phyloP scores from a whole-genome alignment of 1,284 basidiomycete species.

The Papiliotrema fonsecae region DNA sequence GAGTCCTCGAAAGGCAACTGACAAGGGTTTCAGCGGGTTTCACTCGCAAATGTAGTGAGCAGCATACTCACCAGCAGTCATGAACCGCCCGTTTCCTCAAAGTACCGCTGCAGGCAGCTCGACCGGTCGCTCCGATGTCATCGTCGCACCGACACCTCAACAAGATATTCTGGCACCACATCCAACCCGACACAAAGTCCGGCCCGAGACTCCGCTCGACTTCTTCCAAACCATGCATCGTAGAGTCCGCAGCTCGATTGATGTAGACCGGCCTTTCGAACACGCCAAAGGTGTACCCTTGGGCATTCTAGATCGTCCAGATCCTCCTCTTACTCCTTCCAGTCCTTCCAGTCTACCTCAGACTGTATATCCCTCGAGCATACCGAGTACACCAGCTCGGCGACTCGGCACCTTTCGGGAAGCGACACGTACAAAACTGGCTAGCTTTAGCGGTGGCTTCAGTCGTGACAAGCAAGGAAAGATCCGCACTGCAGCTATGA shows the following conservation, averaged over 20 bases:
- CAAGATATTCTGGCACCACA: no score
- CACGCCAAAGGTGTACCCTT: neutral
- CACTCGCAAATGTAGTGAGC: no score
- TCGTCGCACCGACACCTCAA: no score
- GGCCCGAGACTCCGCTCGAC: neutral
- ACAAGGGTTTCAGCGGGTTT: no score
- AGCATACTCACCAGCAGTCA: no score
- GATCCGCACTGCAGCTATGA: neutral
- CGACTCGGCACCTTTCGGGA: neutral
- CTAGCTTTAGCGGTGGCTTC: neutral
- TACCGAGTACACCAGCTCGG: neutral
- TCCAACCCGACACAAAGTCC: no score
- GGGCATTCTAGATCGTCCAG: neutral
- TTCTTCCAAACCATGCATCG: slow-evolving; percentile 1
- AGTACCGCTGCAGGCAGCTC: no score
- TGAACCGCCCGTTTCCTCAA: no score
- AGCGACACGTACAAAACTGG: neutral
- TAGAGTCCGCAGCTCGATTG: slow-evolving; percentile 1
- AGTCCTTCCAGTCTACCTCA: neutral
- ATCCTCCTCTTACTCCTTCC: neutral
- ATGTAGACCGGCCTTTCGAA: neutral
- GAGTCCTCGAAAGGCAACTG: no score
- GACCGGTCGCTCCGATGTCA: no score
- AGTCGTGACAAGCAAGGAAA: neutral
- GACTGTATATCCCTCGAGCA: neutral